Base-by-base conservation (phyloP, 345 rosid genomes). In the Punica granatum region DNA sequence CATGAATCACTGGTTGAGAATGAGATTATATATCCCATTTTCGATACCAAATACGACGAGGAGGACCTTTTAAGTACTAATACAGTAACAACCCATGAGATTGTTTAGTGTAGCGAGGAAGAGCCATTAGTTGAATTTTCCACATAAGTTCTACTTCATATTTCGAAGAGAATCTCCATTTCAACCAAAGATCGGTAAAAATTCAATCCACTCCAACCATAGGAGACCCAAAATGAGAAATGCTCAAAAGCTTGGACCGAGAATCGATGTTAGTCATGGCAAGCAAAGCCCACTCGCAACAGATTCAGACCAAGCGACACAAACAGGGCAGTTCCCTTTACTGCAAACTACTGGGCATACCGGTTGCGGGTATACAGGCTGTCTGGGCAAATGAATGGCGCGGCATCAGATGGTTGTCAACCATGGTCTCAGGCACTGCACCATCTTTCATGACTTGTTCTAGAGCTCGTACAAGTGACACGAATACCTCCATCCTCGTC, bases 401-500 rank as follows among this genome's bases (percentile, higher is more conserved):
- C 41, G 75, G 80, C 31, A 75, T 80, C 77, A 79, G 69, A 79
- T 74, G 70, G 67, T 77, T 82, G 72, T 86, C 92, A 71, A 82
- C 73, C 18, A 76, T 71, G 75, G 74, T 74, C 56, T 74, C 70
- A 0, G 82, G 64, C 56, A 70, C 60, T 65, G 83, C 35, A 43
- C 77, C 69, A 66, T 87, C 82, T 74, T 86, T 84, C 69, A 76
- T 74, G 31, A 89, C 85, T 80, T 89, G 84, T 79, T 94, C 89
- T 69, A 94, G 63, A 56, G 86, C 85, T 42, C 65, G 88, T 74
- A 88, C 92, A 26, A 94, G 89, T 11, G 92, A 87, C 95, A 85
- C 78, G 59, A 95, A 92, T 73, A 95, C 81, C 68, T 92, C 97
- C 89, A 90, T 86, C 78, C 99, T 85, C 33, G 97, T 89, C 16